Conservation (phyloP, 768 basidiomycete genomes). For the Agaricus bisporus region DNA sequence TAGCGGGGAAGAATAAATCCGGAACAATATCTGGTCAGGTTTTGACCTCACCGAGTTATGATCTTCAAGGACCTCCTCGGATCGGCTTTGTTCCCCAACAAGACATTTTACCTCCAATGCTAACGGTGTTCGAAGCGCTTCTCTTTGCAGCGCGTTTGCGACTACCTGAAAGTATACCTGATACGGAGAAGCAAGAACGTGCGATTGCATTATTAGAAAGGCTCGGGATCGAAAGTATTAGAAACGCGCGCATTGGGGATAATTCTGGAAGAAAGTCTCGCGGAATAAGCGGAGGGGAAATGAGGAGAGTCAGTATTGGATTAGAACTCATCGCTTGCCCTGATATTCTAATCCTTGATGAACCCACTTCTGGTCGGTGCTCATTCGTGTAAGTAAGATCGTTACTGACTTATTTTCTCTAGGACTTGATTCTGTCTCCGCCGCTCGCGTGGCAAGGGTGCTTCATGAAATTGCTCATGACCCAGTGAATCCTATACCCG, state of each 20-base stretch:
- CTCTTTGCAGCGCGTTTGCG: constrained; percentile 83
- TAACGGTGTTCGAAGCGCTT: constrained; percentile 80
- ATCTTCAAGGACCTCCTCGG: constrained; percentile 31
- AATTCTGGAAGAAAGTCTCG: constrained; percentile 61
- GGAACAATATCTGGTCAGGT: constrained; percentile 66
- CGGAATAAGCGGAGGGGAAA: constrained; percentile 90
- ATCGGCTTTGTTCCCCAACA: constrained; percentile 87
- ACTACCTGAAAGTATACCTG: constrained; percentile 65
- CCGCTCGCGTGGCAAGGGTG: constrained; percentile 71
- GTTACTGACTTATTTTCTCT: constrained; percentile 6
- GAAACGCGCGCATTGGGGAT: constrained; percentile 65
- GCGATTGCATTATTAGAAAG: constrained; percentile 71
- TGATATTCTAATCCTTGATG: constrained; percentile 82
- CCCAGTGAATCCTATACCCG: constrained; percentile 60
- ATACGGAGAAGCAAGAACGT: constrained; percentile 54
- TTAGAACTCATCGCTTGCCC: constrained; percentile 83
- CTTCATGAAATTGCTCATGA: constrained; percentile 73
- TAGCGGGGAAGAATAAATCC: constrained; percentile 77
- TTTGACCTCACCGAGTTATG: constrained; percentile 35
- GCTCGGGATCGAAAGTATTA: constrained; percentile 68
- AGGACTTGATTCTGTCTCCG: constrained; percentile 87
- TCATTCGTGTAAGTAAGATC: constrained; percentile 1
- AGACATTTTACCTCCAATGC: constrained; percentile 71
- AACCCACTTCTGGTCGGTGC: constrained; percentile 59
- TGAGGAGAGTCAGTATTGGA: constrained; percentile 86